These are phyloP conservation scores for Solanum sejunctum DNA, from an alignment of 257 asterid species.

Conservation along the genomic window DNA sequence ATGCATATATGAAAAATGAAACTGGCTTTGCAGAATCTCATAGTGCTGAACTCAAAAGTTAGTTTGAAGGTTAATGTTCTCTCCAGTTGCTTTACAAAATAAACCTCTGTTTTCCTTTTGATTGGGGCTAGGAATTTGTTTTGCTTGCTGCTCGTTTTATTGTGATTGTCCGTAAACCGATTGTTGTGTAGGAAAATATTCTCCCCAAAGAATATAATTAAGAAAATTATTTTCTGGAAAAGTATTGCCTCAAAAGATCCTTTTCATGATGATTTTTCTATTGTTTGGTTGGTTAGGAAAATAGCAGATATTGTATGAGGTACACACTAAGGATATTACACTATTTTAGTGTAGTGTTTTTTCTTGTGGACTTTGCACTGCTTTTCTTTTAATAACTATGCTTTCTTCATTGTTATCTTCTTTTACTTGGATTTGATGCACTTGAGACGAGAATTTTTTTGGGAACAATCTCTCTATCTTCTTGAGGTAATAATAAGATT, in stretches of 20 bases:
- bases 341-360: no score
- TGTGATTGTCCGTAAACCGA: background rate
- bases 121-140: background rate
- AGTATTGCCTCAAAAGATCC: background rate
- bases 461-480: no score
- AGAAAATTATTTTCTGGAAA: background rate
- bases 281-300: background rate
- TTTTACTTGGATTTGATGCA: no score
- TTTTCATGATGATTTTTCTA: background rate
- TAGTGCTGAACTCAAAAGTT: slow-evolving; percentile 59
- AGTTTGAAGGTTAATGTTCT: slow-evolving; percentile 57
- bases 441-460: no score
- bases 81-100: background rate
- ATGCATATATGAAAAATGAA: slow-evolving; percentile 79
- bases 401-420: no score
- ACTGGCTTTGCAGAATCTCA: slow-evolving; percentile 75
- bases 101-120: background rate
- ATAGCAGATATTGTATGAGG: background rate
- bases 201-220: background rate
- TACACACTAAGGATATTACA: background rate
- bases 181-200: background rate
- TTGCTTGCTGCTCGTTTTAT: background rate
- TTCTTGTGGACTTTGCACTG: no score
- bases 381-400: no score
- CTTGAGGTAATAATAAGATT: no score